phyloP scores from a whole-genome alignment of 129 eudicot genomes.

The Artemisia annua region DNA sequence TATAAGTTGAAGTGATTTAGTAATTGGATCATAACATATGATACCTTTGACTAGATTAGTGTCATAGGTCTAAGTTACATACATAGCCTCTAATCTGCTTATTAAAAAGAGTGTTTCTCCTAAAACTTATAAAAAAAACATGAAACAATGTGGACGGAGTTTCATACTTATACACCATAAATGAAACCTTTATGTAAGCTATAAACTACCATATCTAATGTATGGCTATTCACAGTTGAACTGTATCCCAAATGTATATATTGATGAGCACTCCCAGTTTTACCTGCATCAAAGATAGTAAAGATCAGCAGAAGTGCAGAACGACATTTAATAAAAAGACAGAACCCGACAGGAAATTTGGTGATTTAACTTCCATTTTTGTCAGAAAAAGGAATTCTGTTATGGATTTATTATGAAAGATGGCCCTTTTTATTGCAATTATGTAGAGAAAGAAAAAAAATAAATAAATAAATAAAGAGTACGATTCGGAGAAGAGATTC shows the following conservation, averaged over 20 bases:
- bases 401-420: too few species aligned
- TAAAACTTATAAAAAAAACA: background rate
- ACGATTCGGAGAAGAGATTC: too few species aligned
- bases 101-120: constrained; percentile 3
- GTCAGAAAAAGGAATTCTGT: too few species aligned
- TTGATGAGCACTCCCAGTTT: constrained; percentile 19
- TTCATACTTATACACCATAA: constrained; percentile 2
- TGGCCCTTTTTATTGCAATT: background rate
- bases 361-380: too few species aligned
- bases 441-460: background rate
- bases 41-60: background rate
- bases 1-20: background rate
- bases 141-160: background rate
- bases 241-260: constrained; percentile 4
- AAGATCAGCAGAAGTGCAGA: background rate
- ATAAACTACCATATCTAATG: constrained; percentile 17
- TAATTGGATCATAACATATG: background rate
- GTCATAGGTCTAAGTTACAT: constrained; percentile 18
- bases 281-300: constrained; percentile 28
- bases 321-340: background rate
- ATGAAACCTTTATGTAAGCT: constrained; percentile 16
- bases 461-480: too few species aligned
- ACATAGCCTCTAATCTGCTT: constrained; percentile 4
- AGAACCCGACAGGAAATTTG: too few species aligned
- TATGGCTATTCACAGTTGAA: constrained; percentile 23